A percentile compares a stretch with the other conserved stretches of the same genome.
These are phyloP conservation scores for Phaeodactylum tricornutum DNA, from an alignment of 108 stramenopile species.

Conservation along the genomic window DNA sequence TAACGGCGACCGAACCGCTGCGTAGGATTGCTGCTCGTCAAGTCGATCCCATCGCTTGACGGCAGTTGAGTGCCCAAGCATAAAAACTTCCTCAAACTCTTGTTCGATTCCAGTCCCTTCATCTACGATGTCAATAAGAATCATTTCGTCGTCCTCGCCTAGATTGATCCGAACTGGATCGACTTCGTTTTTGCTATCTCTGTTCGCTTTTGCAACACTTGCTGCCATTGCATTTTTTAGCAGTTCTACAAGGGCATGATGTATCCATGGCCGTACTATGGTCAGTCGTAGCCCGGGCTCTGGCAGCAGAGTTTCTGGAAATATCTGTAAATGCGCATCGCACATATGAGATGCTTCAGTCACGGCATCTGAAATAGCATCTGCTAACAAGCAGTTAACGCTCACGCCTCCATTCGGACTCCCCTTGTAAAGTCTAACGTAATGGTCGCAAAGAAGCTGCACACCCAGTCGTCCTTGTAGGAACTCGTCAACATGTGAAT, in stretches of 20 bases:
- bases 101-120: neutral
- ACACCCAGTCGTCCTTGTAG: conserved; percentile 38
- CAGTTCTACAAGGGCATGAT: conserved; percentile 69
- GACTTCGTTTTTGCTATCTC: conserved; percentile 7
- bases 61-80: conserved; percentile 8
- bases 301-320: conserved; percentile 22
- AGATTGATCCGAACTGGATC: conserved; percentile 17
- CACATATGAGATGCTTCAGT: conserved; percentile 61
- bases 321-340: conserved; percentile 47
- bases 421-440: conserved; percentile 26
- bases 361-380: conserved; percentile 44
- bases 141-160: conserved; percentile 4
- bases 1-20: conserved; percentile 46
- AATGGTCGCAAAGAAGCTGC: conserved; percentile 64
- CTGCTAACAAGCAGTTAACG: conserved; percentile 20
- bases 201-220: conserved; percentile 14
- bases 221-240: conserved; percentile 67
- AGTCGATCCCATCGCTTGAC: conserved; percentile 59
- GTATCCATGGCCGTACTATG: conserved; percentile 67
- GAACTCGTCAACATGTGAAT: conserved; percentile 21
- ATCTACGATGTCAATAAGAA: neutral
- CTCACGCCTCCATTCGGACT: conserved; percentile 39
- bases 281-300: conserved; percentile 19
- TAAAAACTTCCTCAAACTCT: neutral
- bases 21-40: conserved; percentile 67